Percentiles rank a stretch among this genome's conserved stretches.
phyloP scores from a whole-genome alignment of 495 filamentous ascomycete species.

The Penicillium pulvis region DNA sequence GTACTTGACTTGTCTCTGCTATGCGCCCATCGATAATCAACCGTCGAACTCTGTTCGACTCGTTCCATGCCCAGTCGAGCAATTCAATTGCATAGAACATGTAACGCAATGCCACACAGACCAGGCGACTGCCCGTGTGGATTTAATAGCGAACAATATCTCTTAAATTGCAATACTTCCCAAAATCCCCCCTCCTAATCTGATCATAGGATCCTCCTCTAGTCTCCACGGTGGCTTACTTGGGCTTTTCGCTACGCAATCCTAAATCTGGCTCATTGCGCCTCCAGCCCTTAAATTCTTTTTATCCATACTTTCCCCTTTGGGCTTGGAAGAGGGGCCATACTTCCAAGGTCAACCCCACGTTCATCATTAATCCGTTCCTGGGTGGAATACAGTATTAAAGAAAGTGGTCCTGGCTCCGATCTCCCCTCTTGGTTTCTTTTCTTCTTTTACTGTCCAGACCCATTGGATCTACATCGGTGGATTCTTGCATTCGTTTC shows the following conservation, averaged over 20 bases:
- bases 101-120: not conserved
- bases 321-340: not conserved
- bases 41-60: not conserved
- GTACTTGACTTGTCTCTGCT: not conserved
- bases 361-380: constrained; percentile 3
- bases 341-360: not conserved
- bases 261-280: not conserved
- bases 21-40: not conserved
- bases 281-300: not conserved
- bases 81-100: not conserved
- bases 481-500: not conserved
- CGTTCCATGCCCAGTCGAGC: not conserved
- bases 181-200: not conserved
- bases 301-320: not conserved
- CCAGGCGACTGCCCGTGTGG: not conserved
- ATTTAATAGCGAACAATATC: not conserved
- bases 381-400: constrained; percentile 14
- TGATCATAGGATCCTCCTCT: not conserved
- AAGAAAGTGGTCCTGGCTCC: constrained; percentile 15
- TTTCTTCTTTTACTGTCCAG: not conserved
- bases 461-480: constrained; percentile 4
- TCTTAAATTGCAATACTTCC: not conserved
- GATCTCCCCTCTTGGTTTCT: constrained; percentile 1
- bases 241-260: not conserved
- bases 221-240: not conserved